Base-by-base conservation (phyloP, 768 basidiomycete species). In the Megacollybia marginata region DNA sequence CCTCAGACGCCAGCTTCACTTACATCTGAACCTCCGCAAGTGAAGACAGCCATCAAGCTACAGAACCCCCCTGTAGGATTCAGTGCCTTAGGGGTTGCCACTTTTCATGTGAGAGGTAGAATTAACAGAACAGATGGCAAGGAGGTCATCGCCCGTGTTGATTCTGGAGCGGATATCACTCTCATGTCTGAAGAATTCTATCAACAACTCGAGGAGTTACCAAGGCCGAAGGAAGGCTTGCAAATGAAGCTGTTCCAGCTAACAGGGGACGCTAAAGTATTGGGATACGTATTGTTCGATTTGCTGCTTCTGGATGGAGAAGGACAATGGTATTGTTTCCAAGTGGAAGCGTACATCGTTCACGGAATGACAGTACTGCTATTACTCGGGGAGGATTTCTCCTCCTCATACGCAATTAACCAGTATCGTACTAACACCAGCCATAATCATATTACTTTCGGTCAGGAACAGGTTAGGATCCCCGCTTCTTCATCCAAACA, bases 311-410 rank as follows among this genome's bases (percentile, higher is more conserved):
- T 4, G 2, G 28, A 54, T 1, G 12, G 2, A 15, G 43, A 47
- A 6, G 56, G 56, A 2, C 31, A 31, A 8, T 47, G 44, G 12
- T 11, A 62, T 5, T 32, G 38, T 9, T 55, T 60, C 35, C 47
- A 52, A 5, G 49, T 52, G 2, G 63, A 65, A 45, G 56, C 58
- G 1, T 63, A 62, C 33, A 60, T 64, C 1, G 59, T 63, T 0
- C 48, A 52, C 4, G 51, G 50, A 3, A 65, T 65, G 64, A 48
- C 51, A 0, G 62, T 62, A 0, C 62, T 62, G 8, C n/a, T 65
- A 0, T 52, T 65, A 1, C 53, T 65, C 0, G 64, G 64, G 1
- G 63, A 64, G 44, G 64, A 65, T 42, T 65, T 62, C 53, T 60
- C 61, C 11, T 10, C 42, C 1, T 36, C 42, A 1, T 63, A 64